Base-by-base conservation (phyloP, 2,329 filamentous ascomycete species). In the Claviceps maximensis region DNA sequence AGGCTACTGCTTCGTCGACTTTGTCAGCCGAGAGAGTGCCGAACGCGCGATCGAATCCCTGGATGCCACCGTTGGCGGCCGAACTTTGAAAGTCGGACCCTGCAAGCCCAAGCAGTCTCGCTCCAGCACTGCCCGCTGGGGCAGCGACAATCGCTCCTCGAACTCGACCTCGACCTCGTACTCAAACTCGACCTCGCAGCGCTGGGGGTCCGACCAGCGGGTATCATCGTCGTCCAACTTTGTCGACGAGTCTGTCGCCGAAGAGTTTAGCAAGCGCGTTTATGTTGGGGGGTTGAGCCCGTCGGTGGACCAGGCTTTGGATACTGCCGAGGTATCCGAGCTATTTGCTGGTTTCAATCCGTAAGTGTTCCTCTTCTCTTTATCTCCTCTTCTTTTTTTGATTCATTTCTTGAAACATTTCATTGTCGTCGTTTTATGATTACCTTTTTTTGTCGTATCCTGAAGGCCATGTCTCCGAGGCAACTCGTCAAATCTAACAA, bases 1-100 rank as follows among this genome's bases (percentile, higher is more conserved):
- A 0, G 84, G 82, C 40, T 54, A 54, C 68, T 88, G 84, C 69
- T 88, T 89, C 59, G 78, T 87, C 47, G 84, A 88, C 60, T 78
- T 88, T 54, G 65, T 67, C 47, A 74, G 72, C 47, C 73, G 73
- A 47, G 77, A 78, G 29, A 71, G 79, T 31, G 83, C 83, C 3
- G 71, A 78, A 4, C 55, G 57, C 1, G 59, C 58, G 65, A 79
- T 87, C 63, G 61, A 66, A n/a, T 69, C 74, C 13, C 68, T 87
- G 53, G 76, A 76, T 19, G 71, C 69, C 21, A 67, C 72, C 13
- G 69, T 87, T 33, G 72, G 78, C 15, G 78, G 78, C 27, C 75
- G 84, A 8, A 69, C 75, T 0, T 67, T 87, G 51, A 84, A 80
- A 64, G 77, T 86, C 58, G 81, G 82, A 40, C 81, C 80, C 1